Evolutionary conservation across 2,329 filamentous ascomycete genomes (phyloP).

Genomic region (Pseudodiploospora longispora): DNA sequence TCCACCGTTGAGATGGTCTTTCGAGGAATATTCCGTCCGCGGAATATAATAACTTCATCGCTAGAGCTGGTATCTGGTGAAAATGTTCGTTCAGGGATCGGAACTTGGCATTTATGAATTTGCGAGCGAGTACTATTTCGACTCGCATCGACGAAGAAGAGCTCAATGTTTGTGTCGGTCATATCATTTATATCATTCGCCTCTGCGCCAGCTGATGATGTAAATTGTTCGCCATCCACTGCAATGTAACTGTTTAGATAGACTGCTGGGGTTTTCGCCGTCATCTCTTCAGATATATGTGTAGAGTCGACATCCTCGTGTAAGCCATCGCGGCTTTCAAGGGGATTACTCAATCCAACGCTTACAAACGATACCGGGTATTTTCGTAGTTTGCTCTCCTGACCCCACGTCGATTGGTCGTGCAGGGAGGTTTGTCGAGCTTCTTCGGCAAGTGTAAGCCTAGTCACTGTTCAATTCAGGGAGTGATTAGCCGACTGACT

Average conservation of each 20-base stretch:
- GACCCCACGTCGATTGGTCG: conserved; percentile 31
- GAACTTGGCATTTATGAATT: neutral
- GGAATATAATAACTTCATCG: conserved; percentile 61
- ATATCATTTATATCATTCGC: conserved; percentile 12
- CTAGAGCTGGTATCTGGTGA: conserved; percentile 40
- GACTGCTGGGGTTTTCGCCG: neutral
- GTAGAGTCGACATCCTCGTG: conserved; percentile 9
- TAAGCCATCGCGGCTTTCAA: conserved; percentile 31
- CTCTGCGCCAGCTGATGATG: conserved; percentile 10
- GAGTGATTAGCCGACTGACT: too few relatives aligned
- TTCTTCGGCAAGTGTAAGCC: conserved; percentile 33
- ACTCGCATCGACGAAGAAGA: conserved; percentile 31
- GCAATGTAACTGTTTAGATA: neutral
- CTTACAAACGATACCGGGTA: conserved; percentile 46
- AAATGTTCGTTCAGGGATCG: conserved; percentile 12
- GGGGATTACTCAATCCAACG: conserved; percentile 42
- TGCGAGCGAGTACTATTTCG: conserved; percentile 16
- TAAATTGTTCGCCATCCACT: neutral
- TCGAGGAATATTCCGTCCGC: conserved; percentile 36
- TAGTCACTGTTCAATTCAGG: too few relatives aligned
- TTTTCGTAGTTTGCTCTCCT: conserved; percentile 35
- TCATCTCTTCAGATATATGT: neutral
- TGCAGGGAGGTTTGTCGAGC: conserved; percentile 41
- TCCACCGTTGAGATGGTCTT: conserved; percentile 22
- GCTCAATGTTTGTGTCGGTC: neutral